A percentile compares a stretch with the other conserved stretches of the same genome.
Evolutionary conservation across 1,139 yeast genomes (phyloP).

Genomic region (Candida glucosophila): DNA sequence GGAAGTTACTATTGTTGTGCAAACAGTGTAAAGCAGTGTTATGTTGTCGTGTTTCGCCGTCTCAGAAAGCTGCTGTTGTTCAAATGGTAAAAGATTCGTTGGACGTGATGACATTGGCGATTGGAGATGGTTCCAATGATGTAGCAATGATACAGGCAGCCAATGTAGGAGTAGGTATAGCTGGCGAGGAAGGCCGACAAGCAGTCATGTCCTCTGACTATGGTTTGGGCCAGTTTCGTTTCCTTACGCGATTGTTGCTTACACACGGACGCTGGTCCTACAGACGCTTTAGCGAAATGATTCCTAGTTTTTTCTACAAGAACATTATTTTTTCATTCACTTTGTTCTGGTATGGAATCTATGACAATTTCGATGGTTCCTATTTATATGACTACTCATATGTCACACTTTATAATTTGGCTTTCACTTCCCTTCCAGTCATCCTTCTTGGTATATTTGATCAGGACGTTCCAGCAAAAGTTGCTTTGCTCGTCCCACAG

Average conservation of each 20-base stretch:
- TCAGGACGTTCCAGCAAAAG: slow-evolving; percentile 82
- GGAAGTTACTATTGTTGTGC: slow-evolving; percentile 76
- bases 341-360: slow-evolving; percentile 88
- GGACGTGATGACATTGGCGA: slow-evolving; percentile 74
- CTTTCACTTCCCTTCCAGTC: slow-evolving; percentile 90
- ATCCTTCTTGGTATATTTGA: slow-evolving; percentile 85
- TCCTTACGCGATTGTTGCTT: slow-evolving; percentile 62
- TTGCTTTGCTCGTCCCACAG: slow-evolving; percentile 84
- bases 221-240: slow-evolving; percentile 93
- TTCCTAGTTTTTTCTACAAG: slow-evolving; percentile 88
- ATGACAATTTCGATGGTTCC: slow-evolving; percentile 80
- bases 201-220: slow-evolving; percentile 98
- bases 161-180: slow-evolving; percentile 96
- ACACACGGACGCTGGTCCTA: slow-evolving; percentile 98
- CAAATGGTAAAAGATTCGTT: slow-evolving; percentile 80
- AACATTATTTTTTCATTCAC: slow-evolving; percentile 85
- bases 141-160: slow-evolving; percentile 99
- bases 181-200: slow-evolving; percentile 98
- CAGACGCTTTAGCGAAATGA: slow-evolving; percentile 85
- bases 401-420: slow-evolving; percentile 86
- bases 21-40: slow-evolving; percentile 91
- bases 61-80: slow-evolving; percentile 94
- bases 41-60: slow-evolving; percentile 96
- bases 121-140: slow-evolving; percentile 98
- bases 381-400: slow-evolving; percentile 89